Base-by-base conservation (phyloP, 1,284 basidiomycete genomes). In the Wallemia mellicola region DNA sequence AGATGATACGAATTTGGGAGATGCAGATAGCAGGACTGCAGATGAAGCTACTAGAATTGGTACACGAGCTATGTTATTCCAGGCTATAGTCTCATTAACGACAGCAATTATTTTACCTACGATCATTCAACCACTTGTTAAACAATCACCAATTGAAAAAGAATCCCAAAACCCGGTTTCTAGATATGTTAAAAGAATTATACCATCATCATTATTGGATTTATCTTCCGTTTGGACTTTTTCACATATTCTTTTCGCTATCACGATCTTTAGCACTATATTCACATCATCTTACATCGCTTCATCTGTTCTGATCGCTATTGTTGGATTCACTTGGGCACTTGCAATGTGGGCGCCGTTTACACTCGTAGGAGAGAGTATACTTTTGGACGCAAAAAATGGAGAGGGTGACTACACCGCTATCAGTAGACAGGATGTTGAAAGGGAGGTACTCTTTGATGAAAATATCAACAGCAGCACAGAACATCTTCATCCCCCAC, bases 291-390 rank as follows among this genome's bases (percentile, higher is more conserved):
- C 73, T n/a, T 78, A 83, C 1, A 65, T 67, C 24, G 78, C 79
- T 0, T 79, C 81, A 24, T 82, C 79, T 0, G 63, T 78, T 25
- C 73, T 86, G 57, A 75, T 86, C 33, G 76, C 79, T 9, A 62
- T 81, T 15, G 76, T 78, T 2, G 84, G 84, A 0, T 79, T 86
- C 63, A 78, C 81, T 11, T 86, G 81, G 81, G 82, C 82, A 1
- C 75, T 86, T 60, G 77, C 79, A 0, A 78, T 79, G 68, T 86
- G 84, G 85, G 82, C 77, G 9, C 82, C 82, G 2, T 84, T 82
- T 67, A 77, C 82, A 1, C 68, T 85, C 66, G 82, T 83, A 54
- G n/a, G 15, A 14, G 26, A 26, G 55, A 56, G 27, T 54, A 57
- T 30, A 56, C 38, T 26, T 56, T 1, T 22, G 56, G 58, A 32